Evolutionary conservation across 139 green algal species (phyloP), one percentile per base, ranked within the genome.

Genomic region (Microglena sp.): DNA sequence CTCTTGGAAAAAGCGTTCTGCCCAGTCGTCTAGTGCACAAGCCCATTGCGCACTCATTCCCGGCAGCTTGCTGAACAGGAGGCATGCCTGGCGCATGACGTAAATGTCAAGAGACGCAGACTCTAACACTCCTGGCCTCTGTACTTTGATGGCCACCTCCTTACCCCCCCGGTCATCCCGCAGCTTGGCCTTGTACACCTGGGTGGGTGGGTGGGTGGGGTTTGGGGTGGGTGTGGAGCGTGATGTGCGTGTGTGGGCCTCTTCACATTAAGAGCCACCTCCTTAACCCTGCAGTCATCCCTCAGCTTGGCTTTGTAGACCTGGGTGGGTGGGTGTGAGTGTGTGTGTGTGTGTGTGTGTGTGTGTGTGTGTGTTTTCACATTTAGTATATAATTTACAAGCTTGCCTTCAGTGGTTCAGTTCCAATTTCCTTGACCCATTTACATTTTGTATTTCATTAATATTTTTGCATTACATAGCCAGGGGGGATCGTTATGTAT

Each of bases 31-130:
- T n/a, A 95, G 74, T 27, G 86, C 65, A 0, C 62, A 69, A 0
- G 87, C 78, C 70, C 90, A 84, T 60, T 90, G 76, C 40, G 80
- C 78, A 6, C 71, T 73, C 66, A 78, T 61, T 21, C 61, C 65
- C 0, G 79, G 79, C 50, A 86, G 29, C 61, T 55, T 69, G 21
- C 45, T 46, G 26, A 65, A 64, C 1, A 82, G 73, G 30, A 59
- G 45, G n/a, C 62, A 68, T 6, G 58, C 64, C 5, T 64, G 44
- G 40, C 86, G 77, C 70, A 93, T 81, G 58, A 97, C 84, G 69
- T 84, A 92, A 4, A 96, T 85, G 80, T 97, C 90, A 29, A 96
- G 81, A 3, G 87, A 86, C 55, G 43, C 58, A 1, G 77, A 90
- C 74, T 96, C 87, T 27, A 95, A 77, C 34, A 96, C 85, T 34